Base-by-base conservation (phyloP, 2,329 filamentous ascomycete species). In the Aureobasidium sp. region DNA sequence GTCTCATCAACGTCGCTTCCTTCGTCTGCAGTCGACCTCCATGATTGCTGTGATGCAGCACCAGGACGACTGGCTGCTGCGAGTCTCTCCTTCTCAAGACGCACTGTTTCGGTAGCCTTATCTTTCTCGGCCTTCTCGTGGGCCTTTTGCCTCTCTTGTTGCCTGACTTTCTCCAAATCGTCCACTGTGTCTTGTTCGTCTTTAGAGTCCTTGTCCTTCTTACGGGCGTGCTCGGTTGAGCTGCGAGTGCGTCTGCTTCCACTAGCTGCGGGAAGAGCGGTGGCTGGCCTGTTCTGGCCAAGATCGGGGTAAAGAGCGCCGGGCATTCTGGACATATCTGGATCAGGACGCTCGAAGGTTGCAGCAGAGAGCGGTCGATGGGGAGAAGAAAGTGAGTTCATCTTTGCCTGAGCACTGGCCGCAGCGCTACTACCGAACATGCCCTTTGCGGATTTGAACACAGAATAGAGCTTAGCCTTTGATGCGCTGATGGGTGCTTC, bases 401-500 rank as follows among this genome's bases (percentile, higher is more conserved):
- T 70, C 66, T 82, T 85, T 3, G 81, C 81, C 48, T 84, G 81
- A 49, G 82, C 82, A 64, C 82, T 83, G 13, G 81, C 73, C 47
- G 80, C 78, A 62, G 81, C 84, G 64, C 82, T 93, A 67, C 89
- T 95, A 21, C 88, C 90, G 65, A 97, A 87, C 53, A 97, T 83
- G 14, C 88, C 90, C 73, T 89, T 93, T 3, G 92, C 94, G 60
- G 87, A 89, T 74, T 91, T 92, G 68, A 97, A 79, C 63, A 96
- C 91, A 10, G 92, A 96, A 50, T 93, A 95, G 51, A 97, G 80
- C 72, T 91, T 95, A 70, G 89, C 90, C 77, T 96, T 97, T 30
- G 94, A 92, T 57, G 94, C 91, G 74, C 92, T 96, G 63, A 97
- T 75, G 5, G 91, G 91, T 62, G 88, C 93, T 66, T 95, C 91